Base-by-base conservation (phyloP, 805 yeast species). In the Barnettozyma botsteinii region DNA sequence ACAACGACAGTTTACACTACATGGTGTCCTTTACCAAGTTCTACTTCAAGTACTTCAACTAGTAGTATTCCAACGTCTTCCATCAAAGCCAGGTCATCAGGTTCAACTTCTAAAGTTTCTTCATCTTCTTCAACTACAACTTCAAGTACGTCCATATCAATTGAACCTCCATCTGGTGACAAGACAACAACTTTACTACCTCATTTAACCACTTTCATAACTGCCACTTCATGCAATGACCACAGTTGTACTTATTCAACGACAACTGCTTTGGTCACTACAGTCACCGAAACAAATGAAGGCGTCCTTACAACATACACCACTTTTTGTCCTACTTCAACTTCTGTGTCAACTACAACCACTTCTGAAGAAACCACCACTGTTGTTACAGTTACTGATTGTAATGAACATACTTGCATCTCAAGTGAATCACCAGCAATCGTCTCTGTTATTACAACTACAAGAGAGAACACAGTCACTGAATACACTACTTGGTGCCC, bases 271-370 rank as follows among this genome's bases (percentile, higher is more conserved):
- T 38, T 48, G 20, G 45, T 51, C 11, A 49, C 56, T 8, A 50
- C 55, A 13, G 46, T 45, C 4, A 55, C 60, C 1, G 34, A 49
- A 7, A 45, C 56, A 6, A 52, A 56, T 5, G 37, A 53, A 29
- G 63, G 63, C 17, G 19, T 14, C 13, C 5, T 29, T 7, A 29
- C 22, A 11, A 45, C 49, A 8, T 61, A 54, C 40, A 55, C 64
- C 23, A 64, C 69, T 13, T 62, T 61, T 57, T 61, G 67, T 49
- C 70, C 70, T 26, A 42, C 59, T 12, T 11, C 8, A 9, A 21
- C 18, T 12, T 15, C 35, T 12, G 9, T 17, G 17, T 25, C 38
- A 14, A 22, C 26, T 15, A 8, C 38, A 13, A 31, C 34, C 6
- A 17, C 3, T 8, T 13, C 18, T 31, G 34, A 31, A 21, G 11